These are phyloP conservation scores for Phytophthora boehmeriae DNA, from an alignment of 352 stramenopile genomes.

Conservation along the genomic window DNA sequence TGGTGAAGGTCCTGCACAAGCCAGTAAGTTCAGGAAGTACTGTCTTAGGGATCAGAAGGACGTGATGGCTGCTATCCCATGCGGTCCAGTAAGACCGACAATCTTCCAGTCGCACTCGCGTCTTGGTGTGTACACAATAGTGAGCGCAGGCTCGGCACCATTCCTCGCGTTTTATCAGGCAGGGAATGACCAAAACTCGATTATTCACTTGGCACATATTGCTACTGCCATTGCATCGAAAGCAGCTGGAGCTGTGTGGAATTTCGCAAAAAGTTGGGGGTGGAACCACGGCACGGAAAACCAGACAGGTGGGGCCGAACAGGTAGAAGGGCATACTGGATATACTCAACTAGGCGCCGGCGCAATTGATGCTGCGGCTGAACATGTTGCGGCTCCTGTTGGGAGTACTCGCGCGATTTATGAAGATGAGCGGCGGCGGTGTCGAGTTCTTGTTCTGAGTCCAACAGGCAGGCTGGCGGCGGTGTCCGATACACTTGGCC, in stretches of 20 bases:
- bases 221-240: constrained; percentile 77
- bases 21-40: constrained; percentile 85
- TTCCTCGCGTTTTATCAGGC: constrained; percentile 87
- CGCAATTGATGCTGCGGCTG: constrained; percentile 58
- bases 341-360: constrained; percentile 34
- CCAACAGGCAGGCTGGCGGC: constrained; percentile 71
- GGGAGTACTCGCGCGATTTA: constrained; percentile 52
- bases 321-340: constrained; percentile 18
- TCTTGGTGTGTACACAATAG: constrained; percentile 71
- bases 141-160: constrained; percentile 67
- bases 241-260: constrained; percentile 81
- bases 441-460: constrained; percentile 67
- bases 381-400: constrained; percentile 76
- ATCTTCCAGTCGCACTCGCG: constrained; percentile 87
- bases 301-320: constrained; percentile 9
- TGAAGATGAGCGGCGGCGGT: constrained; percentile 68
- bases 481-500: constrained; percentile 76
- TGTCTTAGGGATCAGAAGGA: constrained; percentile 69
- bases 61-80: constrained; percentile 66
- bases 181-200: constrained; percentile 86
- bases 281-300: constrained; percentile 39
- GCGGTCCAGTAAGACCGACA: constrained; percentile 63
- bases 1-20: constrained; percentile 56
- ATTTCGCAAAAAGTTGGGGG: constrained; percentile 84
- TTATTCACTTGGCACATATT: constrained; percentile 88